phyloP scores from a whole-genome alignment of 768 basidiomycete species.

The Termitomyces sp. region DNA sequence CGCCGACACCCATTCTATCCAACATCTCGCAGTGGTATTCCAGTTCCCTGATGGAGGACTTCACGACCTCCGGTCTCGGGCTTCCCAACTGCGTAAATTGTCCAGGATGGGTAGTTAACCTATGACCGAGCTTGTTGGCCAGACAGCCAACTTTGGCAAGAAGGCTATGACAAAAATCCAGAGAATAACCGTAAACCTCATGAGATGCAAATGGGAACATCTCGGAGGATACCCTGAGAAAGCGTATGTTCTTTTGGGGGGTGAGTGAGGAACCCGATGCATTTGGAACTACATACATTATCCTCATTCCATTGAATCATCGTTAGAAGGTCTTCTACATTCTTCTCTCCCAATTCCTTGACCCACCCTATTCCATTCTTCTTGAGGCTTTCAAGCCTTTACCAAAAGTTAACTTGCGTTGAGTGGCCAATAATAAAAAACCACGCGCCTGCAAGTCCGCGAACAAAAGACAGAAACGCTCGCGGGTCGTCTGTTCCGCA shows the following conservation, averaged over 20 bases:
- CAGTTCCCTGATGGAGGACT: conserved; percentile 74
- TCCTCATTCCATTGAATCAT: conserved; percentile 91
- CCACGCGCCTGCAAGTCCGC: conserved; percentile 50
- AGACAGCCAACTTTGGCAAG: conserved; percentile 56
- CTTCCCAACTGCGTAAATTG: conserved; percentile 83
- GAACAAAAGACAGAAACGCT: conserved; percentile 69
- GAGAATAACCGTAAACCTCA: conserved; percentile 68
- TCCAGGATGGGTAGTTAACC: conserved; percentile 85
- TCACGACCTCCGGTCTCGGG: conserved; percentile 68
- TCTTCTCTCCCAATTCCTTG: conserved; percentile 76
- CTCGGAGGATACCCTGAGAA: conserved; percentile 84
- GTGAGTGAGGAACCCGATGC: not conserved
- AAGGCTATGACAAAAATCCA: conserved; percentile 62
- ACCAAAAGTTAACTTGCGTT: not conserved
- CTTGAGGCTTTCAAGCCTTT: conserved; percentile 69
- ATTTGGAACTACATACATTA: conserved; percentile 39
- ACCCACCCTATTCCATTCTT: conserved; percentile 78
- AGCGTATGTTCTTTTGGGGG: conserved; percentile 56
- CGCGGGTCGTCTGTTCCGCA: conserved; percentile 66
- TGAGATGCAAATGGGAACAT: conserved; percentile 95
- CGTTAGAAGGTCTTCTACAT: conserved; percentile 61
- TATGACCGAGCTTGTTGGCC: conserved; percentile 65
- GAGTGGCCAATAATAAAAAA: not conserved
- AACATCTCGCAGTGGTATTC: conserved; percentile 87
- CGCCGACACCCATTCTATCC: conserved; percentile 73